A percentile compares a stretch with the other conserved stretches of the same genome.
These are phyloP conservation scores for Wallacemonas sp. DNA, from an alignment of 208 protist species.

Conservation along the genomic window DNA sequence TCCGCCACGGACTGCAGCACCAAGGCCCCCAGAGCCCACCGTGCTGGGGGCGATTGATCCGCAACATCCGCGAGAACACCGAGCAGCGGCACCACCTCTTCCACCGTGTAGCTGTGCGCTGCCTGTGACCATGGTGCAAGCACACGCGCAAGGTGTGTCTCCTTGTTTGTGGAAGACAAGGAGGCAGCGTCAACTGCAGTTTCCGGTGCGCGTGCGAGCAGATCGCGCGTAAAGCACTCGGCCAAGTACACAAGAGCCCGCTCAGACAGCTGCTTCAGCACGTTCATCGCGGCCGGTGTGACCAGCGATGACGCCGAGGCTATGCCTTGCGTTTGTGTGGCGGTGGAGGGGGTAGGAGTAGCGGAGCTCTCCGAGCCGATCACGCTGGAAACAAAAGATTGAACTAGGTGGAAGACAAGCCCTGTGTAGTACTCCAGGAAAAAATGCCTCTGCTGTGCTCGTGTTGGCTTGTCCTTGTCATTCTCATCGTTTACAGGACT, in stretches of 20 bases:
- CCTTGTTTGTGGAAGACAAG: background rate
- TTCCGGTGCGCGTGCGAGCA: background rate
- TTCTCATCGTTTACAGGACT: background rate
- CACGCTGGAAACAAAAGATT: background rate
- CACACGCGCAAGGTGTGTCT: background rate
- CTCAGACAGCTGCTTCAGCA: background rate
- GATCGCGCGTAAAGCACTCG: slow-evolving; percentile 1
- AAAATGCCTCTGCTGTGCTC: background rate
- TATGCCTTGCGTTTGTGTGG: too few relatives aligned
- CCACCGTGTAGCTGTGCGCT: background rate
- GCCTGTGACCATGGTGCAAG: background rate
- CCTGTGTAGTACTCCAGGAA: background rate
- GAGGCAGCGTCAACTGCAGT: background rate
- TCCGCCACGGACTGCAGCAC: slow-evolving; percentile 10
- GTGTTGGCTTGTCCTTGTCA: too few relatives aligned
- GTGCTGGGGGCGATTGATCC: background rate
- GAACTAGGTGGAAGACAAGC: background rate
- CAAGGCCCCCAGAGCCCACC: background rate
- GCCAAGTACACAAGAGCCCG: background rate
- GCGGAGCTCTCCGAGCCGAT: background rate
- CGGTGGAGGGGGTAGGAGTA: background rate
- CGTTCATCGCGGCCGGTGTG: background rate
- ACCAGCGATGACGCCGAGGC: too few relatives aligned
- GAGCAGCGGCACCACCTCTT: slow-evolving; percentile 1
- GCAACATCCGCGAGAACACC: background rate